Conservation (phyloP, 1,284 basidiomycete genomes). For the Ceratobasidium sp. region DNA sequence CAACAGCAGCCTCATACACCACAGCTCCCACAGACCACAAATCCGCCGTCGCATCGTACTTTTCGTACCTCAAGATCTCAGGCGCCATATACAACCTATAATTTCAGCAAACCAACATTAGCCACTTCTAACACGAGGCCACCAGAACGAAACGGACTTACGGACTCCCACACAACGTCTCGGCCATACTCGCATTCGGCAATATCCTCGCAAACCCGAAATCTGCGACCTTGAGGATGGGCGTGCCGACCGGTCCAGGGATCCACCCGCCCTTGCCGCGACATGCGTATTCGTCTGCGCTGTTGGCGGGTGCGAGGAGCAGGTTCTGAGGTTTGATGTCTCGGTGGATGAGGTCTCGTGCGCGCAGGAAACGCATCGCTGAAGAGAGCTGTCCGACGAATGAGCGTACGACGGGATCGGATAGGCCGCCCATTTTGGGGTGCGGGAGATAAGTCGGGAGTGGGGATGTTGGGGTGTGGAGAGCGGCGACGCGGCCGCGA, state of each 20-base stretch:
- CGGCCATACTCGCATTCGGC: slow-evolving; percentile 93
- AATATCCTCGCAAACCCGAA: slow-evolving; percentile 97
- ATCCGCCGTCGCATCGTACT: slow-evolving; percentile 98
- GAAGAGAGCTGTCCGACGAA: slow-evolving; percentile 94
- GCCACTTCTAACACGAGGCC: background rate
- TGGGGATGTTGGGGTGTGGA: slow-evolving; percentile 80
- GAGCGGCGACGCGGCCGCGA: slow-evolving; percentile 84
- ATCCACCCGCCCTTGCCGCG: slow-evolving; percentile 68
- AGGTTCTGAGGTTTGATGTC: slow-evolving; percentile 99
- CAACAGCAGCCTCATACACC: slow-evolving; percentile 94
- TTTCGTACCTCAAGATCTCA: slow-evolving; percentile 96
- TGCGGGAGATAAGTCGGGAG: slow-evolving; percentile 89
- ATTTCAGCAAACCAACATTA: slow-evolving; percentile 7
- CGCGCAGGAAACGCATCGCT: slow-evolving; percentile 92
- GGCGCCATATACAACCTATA: slow-evolving; percentile 99
- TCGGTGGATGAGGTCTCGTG: slow-evolving; percentile 91
- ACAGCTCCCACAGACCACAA: slow-evolving; percentile 99
- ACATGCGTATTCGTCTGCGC: slow-evolving; percentile 77
- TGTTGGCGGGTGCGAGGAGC: slow-evolving; percentile 84
- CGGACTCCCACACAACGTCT: slow-evolving; percentile 98
- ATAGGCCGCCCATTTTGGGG: slow-evolving; percentile 89
- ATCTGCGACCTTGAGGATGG: slow-evolving; percentile 96
- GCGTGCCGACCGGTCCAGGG: slow-evolving; percentile 80
- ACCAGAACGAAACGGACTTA: slow-evolving; percentile 60
- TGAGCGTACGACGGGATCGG: slow-evolving; percentile 90